Evolutionary conservation across 2,329 filamentous ascomycete genomes (phyloP).

Genomic region (Trichophyton benhamiae): DNA sequence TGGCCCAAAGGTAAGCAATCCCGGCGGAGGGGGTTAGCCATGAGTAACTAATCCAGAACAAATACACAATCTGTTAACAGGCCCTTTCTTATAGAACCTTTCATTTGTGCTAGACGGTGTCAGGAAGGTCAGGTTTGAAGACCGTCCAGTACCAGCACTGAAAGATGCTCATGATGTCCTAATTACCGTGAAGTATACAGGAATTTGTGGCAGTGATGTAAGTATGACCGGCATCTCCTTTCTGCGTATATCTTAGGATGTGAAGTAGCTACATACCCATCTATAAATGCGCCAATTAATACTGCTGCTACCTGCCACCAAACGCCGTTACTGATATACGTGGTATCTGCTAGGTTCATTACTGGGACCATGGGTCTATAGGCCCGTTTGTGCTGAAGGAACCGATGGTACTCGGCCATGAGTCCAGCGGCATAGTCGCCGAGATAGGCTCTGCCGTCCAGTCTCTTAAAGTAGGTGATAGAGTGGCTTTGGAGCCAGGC

Average conservation of each 20-base stretch:
- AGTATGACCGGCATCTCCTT: not conserved
- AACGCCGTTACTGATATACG: not conserved
- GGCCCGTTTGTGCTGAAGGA: constrained; percentile 34
- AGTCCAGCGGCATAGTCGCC: constrained; percentile 60
- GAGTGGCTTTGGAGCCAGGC: constrained; percentile 58
- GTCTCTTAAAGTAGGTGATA: constrained; percentile 48
- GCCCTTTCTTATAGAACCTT: constrained; percentile 47
- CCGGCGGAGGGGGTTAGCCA: too few relatives aligned
- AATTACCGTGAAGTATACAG: constrained; percentile 70
- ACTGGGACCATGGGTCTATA: constrained; percentile 37
- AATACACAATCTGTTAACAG: not conserved
- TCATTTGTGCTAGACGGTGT: constrained; percentile 74
- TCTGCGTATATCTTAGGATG: not conserved
- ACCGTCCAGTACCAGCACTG: constrained; percentile 60
- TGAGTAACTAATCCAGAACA: too few relatives aligned
- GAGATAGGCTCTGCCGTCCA: constrained; percentile 55
- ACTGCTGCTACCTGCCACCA: not conserved
- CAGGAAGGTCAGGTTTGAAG: constrained; percentile 59
- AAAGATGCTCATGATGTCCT: constrained; percentile 60
- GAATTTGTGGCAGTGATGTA: constrained; percentile 79
- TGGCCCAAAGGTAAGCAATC: not conserved
- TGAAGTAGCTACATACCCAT: not conserved
- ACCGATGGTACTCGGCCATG: constrained; percentile 51
- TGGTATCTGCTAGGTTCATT: constrained; percentile 28
- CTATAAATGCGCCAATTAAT: too few relatives aligned